phyloP scores from a whole-genome alignment of 2,329 filamentous ascomycete species.

The Fusarium nisikadoi region DNA sequence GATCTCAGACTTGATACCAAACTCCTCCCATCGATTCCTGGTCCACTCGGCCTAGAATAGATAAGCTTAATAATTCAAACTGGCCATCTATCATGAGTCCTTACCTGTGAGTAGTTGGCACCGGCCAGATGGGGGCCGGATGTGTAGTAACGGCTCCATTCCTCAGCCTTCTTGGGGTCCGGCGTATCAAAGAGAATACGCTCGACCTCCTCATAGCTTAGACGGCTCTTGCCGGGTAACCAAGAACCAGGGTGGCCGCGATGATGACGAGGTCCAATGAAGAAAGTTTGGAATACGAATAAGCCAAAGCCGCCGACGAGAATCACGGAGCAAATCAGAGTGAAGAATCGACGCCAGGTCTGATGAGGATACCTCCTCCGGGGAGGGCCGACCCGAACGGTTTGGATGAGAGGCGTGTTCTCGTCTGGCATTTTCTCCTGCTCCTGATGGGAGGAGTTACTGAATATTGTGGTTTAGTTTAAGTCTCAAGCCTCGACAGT shows the following conservation, averaged over 20 bases:
- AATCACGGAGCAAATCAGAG: conserved; percentile 66
- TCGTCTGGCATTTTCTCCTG: conserved; percentile 59
- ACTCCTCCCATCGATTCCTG: conserved; percentile 75
- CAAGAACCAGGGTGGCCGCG: conserved; percentile 48
- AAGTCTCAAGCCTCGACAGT: not conserved
- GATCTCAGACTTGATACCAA: conserved; percentile 73
- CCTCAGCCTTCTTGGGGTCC: conserved; percentile 64
- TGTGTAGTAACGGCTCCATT: conserved; percentile 85
- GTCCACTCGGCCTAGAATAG: conserved; percentile 74
- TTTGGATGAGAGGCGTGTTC: conserved; percentile 74
- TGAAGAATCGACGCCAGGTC: conserved; percentile 73
- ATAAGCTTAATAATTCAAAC: conserved; percentile 2
- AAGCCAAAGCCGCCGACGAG: conserved; percentile 62
- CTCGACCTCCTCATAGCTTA: conserved; percentile 62
- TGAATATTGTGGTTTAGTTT: conserved; percentile 4
- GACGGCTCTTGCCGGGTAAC: conserved; percentile 38
- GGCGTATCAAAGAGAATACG: conserved; percentile 69
- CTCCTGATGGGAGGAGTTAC: conserved; percentile 36
- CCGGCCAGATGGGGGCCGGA: conserved; percentile 80
- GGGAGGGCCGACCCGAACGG: conserved; percentile 65
- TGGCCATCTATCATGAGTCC: too few species aligned
- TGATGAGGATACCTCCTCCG: conserved; percentile 68
- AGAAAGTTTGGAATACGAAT: conserved; percentile 60
- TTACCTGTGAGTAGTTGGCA: conserved; percentile 77
- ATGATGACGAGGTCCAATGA: conserved; percentile 52